These are phyloP conservation scores for Raphanus hybrid DNA, from an alignment of 441 rosid genomes.

Conservation along the genomic window DNA sequence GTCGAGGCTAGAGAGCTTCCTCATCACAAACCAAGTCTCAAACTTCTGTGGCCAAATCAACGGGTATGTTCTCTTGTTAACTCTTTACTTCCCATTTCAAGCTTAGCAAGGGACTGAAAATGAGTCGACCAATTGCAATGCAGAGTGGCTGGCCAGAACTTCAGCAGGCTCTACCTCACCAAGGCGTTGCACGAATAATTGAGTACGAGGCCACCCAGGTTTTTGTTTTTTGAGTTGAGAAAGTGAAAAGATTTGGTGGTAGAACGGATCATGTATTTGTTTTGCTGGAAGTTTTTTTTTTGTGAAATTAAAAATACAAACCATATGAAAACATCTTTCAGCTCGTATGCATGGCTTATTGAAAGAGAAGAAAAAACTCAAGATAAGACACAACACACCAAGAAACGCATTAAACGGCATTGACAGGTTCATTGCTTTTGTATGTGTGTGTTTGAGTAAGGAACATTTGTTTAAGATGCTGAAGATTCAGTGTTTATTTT, in stretches of 20 bases:
- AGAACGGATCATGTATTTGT: constrained; percentile 19
- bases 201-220: constrained; percentile 29
- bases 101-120: no score
- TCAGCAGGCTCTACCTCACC: constrained; percentile 74
- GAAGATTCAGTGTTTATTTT: background rate
- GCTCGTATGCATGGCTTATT: background rate
- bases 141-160: constrained; percentile 94
- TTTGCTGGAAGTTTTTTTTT: background rate
- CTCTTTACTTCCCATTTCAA: no score
- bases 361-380: background rate
- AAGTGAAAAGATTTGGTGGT: constrained; percentile 13
- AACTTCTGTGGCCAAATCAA: constrained; percentile 57
- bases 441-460: background rate
- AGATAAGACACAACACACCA: background rate
- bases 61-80: no score
- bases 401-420: background rate
- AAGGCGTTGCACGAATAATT: constrained; percentile 82
- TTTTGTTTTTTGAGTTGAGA: background rate
- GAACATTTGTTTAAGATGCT: background rate
- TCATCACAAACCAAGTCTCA: constrained; percentile 83
- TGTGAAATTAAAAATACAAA: background rate
- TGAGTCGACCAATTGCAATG: no score
- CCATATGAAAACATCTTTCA: background rate
- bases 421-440: background rate
- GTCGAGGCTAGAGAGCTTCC: constrained; percentile 92